Base-by-base conservation (phyloP, 1,139 yeast genomes). In the Diutina mesorugosa region DNA sequence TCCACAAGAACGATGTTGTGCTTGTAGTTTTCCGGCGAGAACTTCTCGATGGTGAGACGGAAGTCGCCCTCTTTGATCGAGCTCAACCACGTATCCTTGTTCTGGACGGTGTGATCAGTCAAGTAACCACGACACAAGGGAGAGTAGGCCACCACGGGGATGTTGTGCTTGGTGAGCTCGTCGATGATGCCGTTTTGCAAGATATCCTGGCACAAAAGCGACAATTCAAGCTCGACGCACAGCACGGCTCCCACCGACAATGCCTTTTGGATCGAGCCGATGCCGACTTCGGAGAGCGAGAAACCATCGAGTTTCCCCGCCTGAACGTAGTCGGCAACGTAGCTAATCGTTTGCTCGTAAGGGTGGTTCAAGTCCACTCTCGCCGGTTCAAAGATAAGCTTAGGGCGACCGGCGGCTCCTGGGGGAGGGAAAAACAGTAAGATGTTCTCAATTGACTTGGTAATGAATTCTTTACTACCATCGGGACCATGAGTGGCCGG, bases 91-190 rank as follows among this genome's bases (percentile, higher is more conserved):
- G 61, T 63, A 6, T 71, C 71, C 6, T 70, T 62, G 9, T 76
- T 66, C 52, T 71, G 78, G 58, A 81, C 77, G 16, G 72, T 65
- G 55, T 61, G 61, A 58, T 93, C 95, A 6, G 95, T 84, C 59
- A 90, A 76, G 58, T 83, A 69, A 0, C 97, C 96, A 64, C 87
- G 76, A n/a, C 90, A 84, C 60, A 90, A 74, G 51, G 96, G 96
- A 29, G 95, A 85, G 69, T 90, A 89, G 35, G 91, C 89, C 60
- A 87, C 71, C 47, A 88, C 72, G 9, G 93, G 86, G 58, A 89
- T 77, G n/a, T 72, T 73, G 48, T 66, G 65, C 55, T 65, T 63
- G 14, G 76, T 66, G 47, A 79, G 72, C 59, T 83, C 84, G 18
- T 74, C 77, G 59, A 84, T 78, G 26, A 85, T 77, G 1, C 91